A percentile compares a stretch with the other conserved stretches of the same genome.
phyloP scores from a whole-genome alignment of 257 asterid species.

The Ophiorrhiza pumila region DNA sequence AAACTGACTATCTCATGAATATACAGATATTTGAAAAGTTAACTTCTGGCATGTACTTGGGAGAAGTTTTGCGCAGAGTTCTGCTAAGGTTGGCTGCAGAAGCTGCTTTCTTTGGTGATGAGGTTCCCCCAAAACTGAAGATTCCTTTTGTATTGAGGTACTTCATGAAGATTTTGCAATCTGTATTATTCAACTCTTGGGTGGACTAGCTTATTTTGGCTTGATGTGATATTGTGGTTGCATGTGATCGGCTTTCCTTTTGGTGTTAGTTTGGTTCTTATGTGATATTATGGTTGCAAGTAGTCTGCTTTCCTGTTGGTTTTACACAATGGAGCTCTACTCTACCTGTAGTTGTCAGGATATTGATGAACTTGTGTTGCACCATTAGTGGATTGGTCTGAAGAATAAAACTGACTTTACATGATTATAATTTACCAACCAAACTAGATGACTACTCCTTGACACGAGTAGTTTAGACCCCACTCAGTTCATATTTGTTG shows the following conservation, averaged over 20 bases:
- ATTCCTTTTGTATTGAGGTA: slow-evolving; percentile 62
- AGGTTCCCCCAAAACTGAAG: slow-evolving; percentile 68
- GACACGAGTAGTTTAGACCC: no score
- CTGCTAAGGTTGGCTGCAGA: slow-evolving; percentile 72
- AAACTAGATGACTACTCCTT: not conserved
- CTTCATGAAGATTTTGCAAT: not conserved
- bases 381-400: not conserved
- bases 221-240: not conserved
- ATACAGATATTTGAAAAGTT: slow-evolving; percentile 78
- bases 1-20: not conserved
- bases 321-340: not conserved
- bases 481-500: not conserved
- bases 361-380: not conserved
- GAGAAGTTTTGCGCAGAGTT: slow-evolving; percentile 76
- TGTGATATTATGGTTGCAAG: not conserved
- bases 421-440: not conserved
- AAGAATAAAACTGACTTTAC: not conserved
- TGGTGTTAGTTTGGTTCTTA: not conserved
- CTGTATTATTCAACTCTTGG: not conserved
- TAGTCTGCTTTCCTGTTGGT: not conserved
- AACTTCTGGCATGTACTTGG: slow-evolving; percentile 90
- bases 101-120: slow-evolving; percentile 76
- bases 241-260: no score
- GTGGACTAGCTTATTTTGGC: no score
- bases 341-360: not conserved